Percentiles rank a stretch among this genome's conserved stretches.
phyloP scores from a whole-genome alignment of 2,329 filamentous ascomycete genomes.

The Aspergillus latus region DNA sequence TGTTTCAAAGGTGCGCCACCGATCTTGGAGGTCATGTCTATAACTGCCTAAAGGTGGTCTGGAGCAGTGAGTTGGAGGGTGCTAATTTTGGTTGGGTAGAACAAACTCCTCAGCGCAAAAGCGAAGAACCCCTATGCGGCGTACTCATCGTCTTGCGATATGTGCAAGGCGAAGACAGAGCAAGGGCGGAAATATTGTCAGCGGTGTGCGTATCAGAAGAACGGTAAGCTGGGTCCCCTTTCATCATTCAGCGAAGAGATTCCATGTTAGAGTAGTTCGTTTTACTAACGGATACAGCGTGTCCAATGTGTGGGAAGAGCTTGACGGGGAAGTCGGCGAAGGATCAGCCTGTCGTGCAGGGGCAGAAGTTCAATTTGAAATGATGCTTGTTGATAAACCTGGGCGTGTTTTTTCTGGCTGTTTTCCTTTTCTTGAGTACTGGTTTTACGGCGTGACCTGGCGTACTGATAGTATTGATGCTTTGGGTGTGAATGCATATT shows the following conservation, averaged over 20 bases:
- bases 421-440: too few relatives aligned
- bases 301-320: slow-evolving; percentile 63
- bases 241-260: neutral
- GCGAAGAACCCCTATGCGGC: slow-evolving; percentile 67
- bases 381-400: slow-evolving; percentile 34
- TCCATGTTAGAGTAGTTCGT: neutral
- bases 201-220: slow-evolving; percentile 62
- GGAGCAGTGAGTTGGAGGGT: too few relatives aligned
- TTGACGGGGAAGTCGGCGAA: slow-evolving; percentile 47
- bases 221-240: slow-evolving; percentile 46
- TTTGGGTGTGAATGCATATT: neutral
- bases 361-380: slow-evolving; percentile 64
- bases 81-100: slow-evolving; percentile 41
- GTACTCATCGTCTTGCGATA: slow-evolving; percentile 61
- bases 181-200: slow-evolving; percentile 62
- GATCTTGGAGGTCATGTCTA: neutral
- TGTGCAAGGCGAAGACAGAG: slow-evolving; percentile 64
- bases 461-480: slow-evolving; percentile 10
- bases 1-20: slow-evolving; percentile 55
- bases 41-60: neutral
- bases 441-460: slow-evolving; percentile 12
- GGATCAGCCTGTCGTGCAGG: slow-evolving; percentile 56
- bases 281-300: slow-evolving; percentile 46
- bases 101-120: slow-evolving; percentile 63
- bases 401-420: neutral